These are phyloP conservation scores for Globisporangium emineosum DNA, from an alignment of 352 stramenopile genomes.

Conservation along the genomic window DNA sequence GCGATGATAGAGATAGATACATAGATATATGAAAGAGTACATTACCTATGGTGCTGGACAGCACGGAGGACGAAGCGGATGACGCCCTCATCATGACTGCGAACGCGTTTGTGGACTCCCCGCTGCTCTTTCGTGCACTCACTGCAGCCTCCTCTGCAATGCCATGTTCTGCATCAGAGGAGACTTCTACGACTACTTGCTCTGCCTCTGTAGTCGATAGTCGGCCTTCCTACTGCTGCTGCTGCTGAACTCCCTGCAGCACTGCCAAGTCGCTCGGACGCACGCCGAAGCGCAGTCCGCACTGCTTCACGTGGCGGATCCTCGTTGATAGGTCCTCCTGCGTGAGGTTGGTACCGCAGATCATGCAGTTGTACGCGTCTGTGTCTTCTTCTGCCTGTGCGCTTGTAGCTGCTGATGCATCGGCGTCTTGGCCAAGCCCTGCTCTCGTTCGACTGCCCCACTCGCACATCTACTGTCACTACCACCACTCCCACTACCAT, in stretches of 20 bases:
- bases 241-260: slow-evolving; percentile 16
- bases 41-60: slow-evolving; percentile 13
- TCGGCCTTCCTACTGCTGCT: slow-evolving; percentile 1
- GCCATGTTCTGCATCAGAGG: slow-evolving; percentile 5
- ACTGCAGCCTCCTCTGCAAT: background rate
- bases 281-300: slow-evolving; percentile 65
- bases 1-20: too few species aligned
- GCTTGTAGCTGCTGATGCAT: background rate
- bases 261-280: slow-evolving; percentile 41
- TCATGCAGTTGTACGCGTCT: slow-evolving; percentile 51
- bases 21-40: background rate
- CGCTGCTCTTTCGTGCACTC: background rate
- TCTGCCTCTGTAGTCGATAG: background rate
- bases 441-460: slow-evolving; percentile 1
- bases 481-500: background rate
- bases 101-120: slow-evolving; percentile 38
- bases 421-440: background rate
- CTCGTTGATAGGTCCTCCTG: slow-evolving; percentile 32
- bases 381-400: background rate
- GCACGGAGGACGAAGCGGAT: slow-evolving; percentile 14
- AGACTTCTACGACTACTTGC: background rate
- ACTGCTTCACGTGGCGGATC: slow-evolving; percentile 83
- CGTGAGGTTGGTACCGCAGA: slow-evolving; percentile 56
- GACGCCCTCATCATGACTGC: slow-evolving; percentile 54
- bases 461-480: slow-evolving; percentile 6